Evolutionary conservation across 805 yeast species (phyloP), one percentile per base, ranked within the genome.

Genomic region (Saccharomycopsis fermentans): DNA sequence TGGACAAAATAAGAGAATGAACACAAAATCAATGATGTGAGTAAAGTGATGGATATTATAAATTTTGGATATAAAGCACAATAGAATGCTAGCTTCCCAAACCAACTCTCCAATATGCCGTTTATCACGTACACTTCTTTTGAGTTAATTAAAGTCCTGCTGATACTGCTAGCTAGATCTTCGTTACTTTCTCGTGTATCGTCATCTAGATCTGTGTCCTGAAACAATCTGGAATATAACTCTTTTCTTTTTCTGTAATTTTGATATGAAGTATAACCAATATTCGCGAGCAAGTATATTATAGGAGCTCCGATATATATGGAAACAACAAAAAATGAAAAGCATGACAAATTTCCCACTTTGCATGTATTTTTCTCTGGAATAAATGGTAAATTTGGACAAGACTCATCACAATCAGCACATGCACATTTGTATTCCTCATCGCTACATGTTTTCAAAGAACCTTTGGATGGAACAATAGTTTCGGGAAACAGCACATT

Each of bases 341-440:
- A 81, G 67, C 96, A 91, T 0, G 91, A 89, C 1, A 91, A 48
- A 0, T 72, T 69, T 0, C 86, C 87, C 1, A 90, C 75, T 35
- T 67, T 71, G 68, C 96, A 87, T 3, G 62, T 59, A 17, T 34
- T 21, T 5, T 39, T 34, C 19, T 54, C 57, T 9, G 47, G 54
- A 39, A 85, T 68, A 0, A 73, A 72, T 0, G 82, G 81, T 24
- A 92, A 74, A 0, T 63, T 67, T 0, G 98, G 97, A 67, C 99
- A 92, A 1, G 90, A 79, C 1, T 69, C 74, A 0, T 86, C 82
- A 70, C 99, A 92, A 70, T 92, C 99, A 0, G 96, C 78, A 67
- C 99, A 92, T 0, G 98, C 87, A 71, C 97, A 90, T 63, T 80
- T 80, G 68, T 81, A 92, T 2, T 67, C 64, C 19, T 74, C 73